Conservation (phyloP, 2,329 filamentous ascomycete genomes). For the Fusarium pseudoanthophilum region DNA sequence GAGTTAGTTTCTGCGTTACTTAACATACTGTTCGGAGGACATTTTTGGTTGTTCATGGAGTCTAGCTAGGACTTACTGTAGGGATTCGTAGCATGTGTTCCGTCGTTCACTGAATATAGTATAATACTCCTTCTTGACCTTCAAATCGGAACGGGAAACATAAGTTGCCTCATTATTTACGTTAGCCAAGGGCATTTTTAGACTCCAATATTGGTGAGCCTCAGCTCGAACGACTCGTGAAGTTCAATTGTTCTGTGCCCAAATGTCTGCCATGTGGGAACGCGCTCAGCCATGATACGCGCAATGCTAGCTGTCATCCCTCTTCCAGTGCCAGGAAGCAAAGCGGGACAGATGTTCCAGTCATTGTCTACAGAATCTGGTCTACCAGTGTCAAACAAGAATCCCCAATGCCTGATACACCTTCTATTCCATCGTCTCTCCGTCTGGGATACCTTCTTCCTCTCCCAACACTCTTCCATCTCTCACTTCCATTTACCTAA, state of each 20-base stretch:
- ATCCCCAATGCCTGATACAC: neutral
- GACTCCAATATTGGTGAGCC: no score
- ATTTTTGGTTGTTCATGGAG: accelerated
- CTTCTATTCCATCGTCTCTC: neutral
- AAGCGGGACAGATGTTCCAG: accelerated
- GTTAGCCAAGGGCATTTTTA: no score
- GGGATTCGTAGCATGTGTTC: neutral
- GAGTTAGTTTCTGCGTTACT: no score
- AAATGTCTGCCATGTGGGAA: neutral
- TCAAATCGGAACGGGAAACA: no score
- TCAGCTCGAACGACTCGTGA: neutral
- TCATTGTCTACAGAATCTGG: accelerated
- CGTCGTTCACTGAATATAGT: no score
- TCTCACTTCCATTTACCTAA: neutral
- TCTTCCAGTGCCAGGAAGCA: neutral
- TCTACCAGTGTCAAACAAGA: neutral
- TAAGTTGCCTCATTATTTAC: no score
- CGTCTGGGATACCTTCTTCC: neutral
- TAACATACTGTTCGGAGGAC: neutral
- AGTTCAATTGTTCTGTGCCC: accelerated
- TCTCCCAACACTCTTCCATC: neutral
- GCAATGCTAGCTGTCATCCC: no score
- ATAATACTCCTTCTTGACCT: no score
- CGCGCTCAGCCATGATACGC: no score
- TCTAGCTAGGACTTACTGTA: neutral